Conservation (phyloP, 805 yeast species). For the Ogataea angusta region DNA sequence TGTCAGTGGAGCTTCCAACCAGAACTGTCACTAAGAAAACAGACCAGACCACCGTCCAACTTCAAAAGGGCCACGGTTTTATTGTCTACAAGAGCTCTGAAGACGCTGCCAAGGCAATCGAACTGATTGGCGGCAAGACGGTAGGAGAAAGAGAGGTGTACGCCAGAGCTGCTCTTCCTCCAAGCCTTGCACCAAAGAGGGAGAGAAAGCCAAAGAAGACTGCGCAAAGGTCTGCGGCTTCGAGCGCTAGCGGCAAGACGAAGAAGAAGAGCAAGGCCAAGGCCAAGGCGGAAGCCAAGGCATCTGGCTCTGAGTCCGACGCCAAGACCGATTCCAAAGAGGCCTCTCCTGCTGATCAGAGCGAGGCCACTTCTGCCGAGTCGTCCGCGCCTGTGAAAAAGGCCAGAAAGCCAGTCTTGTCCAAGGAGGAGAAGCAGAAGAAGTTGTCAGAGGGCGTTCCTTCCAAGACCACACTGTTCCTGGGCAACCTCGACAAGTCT, state of each 20-base stretch:
- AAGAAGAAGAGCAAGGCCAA: conserved; percentile 5
- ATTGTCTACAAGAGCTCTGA: conserved; percentile 58
- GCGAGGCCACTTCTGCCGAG: conserved; percentile 9
- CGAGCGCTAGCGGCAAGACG: conserved; percentile 6
- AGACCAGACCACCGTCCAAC: conserved; percentile 21
- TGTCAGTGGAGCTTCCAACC: conserved; percentile 33
- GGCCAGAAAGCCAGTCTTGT: conserved; percentile 16
- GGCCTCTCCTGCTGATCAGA: conserved; percentile 10
- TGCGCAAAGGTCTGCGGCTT: conserved; percentile 6
- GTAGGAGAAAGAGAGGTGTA: conserved; percentile 40
- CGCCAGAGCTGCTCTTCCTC: conserved; percentile 49
- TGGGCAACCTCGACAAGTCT: conserved; percentile 55
- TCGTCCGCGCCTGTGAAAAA: conserved; percentile 6
- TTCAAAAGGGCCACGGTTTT: conserved; percentile 41
- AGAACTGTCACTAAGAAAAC: conserved; percentile 25
- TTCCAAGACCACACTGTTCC: conserved; percentile 57
- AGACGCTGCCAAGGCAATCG: conserved; percentile 62
- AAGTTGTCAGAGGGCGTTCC: conserved; percentile 47
- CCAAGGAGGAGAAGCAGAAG: conserved; percentile 30
- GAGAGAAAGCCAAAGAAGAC: conserved; percentile 28
- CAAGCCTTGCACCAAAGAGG: conserved; percentile 18
- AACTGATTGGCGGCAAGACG: conserved; percentile 28
- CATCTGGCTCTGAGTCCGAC: conserved; percentile 7
- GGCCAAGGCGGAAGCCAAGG: conserved; percentile 2
- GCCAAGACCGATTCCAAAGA: conserved; percentile 10